Evolutionary conservation across 352 stramenopile species (phyloP), one percentile per base, ranked within the genome.

Genomic region (Globisporangium abappressorium): DNA sequence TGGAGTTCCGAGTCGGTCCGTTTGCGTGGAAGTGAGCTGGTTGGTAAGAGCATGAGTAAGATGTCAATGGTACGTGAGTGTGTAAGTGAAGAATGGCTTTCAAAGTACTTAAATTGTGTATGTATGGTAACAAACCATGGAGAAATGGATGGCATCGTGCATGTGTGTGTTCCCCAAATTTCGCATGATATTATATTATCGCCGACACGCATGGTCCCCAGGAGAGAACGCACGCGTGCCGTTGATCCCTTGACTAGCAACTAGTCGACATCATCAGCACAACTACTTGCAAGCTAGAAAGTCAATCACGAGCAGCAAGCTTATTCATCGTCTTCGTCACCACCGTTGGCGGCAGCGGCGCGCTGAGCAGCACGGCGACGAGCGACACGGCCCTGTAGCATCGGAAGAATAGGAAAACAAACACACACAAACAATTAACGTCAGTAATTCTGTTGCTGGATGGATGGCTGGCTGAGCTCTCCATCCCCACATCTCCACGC

Each of bases 351-450:
- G 66, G 91, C 93, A 43, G 95, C 95, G 66, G 95, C 95, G 75
- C 94, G 95, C 73, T 96, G 88, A 26, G 94, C 95, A 62, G 94
- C 94, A 80, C 97, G 87, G 81, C 97, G 93, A 85, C 96, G 90
- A 61, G 97, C 97, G 69, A 99, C 94, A 85, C 98, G 96, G 80
- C 97, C 98, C 66, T 88, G 66, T 68, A 73, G 60, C 49, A 56
- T 56, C 22, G 12, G 5, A 28, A 51, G 6, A 22, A 65, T 26
- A 41, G 8, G 8, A 38, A 33, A 15, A 43, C 3, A 41, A 59
- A 65, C 53, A 56, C 34, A 43, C 30, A 33, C 30, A 46, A 20
- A 43, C 26, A 68, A 20, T 34, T 1, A 68, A 60, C 9, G 54
- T 68, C 54, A 68, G 62, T 20, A 14, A 38, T 38, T 28, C 24